Conservation (phyloP, 192 early-diverging fungal species). For the Podila epigama region DNA sequence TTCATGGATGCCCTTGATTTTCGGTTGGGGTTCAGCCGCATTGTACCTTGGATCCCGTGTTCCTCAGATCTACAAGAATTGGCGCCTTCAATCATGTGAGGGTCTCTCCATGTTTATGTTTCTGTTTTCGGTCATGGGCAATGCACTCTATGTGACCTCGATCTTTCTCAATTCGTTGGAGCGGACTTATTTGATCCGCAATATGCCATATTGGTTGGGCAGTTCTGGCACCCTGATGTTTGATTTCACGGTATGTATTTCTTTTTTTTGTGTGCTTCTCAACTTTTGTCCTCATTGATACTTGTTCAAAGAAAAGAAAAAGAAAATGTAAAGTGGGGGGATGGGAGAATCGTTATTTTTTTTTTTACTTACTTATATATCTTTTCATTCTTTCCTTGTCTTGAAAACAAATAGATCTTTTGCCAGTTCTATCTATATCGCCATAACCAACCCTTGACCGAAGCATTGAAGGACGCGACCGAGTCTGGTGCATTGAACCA, state of each 20-base stretch:
- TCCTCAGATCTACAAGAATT: conserved; percentile 86
- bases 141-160: conserved; percentile 67
- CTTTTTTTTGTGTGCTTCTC: neutral
- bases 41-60: conserved; percentile 83
- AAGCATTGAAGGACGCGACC: neutral
- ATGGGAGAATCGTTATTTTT: neutral
- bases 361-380: neutral
- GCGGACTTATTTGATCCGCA: conserved; percentile 64
- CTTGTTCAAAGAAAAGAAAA: neutral
- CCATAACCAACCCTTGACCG: neutral
- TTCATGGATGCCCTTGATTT: conserved; percentile 62
- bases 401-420: conserved; percentile 40
- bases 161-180: conserved; percentile 78
- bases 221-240: conserved; percentile 72
- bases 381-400: neutral
- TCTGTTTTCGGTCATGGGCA: conserved; percentile 77
- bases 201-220: conserved; percentile 80
- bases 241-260: conserved; percentile 68
- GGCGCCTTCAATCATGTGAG: conserved; percentile 68
- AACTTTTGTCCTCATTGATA: too few relatives aligned
- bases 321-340: too few relatives aligned
- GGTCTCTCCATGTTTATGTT: conserved; percentile 85
- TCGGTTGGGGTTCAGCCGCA: conserved; percentile 76
- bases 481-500: neutral
- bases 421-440: conserved; percentile 26